Conservation (phyloP, 768 basidiomycete species). For the Neoboletus brunneissimus region DNA sequence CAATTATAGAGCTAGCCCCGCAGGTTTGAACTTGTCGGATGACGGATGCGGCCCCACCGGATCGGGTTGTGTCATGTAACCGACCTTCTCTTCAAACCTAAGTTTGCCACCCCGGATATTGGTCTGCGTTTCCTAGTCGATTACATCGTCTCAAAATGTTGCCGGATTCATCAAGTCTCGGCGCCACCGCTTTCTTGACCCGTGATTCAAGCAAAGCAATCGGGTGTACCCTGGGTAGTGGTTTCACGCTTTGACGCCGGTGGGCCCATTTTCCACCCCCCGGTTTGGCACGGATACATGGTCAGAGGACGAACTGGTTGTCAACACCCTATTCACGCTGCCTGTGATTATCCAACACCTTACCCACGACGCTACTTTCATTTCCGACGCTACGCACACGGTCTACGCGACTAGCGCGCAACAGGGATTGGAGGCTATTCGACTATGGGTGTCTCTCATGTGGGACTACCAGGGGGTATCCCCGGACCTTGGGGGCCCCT, state of each 20-base stretch:
- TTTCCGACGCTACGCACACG: slow-evolving; percentile 18
- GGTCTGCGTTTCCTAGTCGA: slow-evolving; percentile 1
- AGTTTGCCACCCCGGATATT: slow-evolving; percentile 4
- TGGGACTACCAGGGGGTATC: slow-evolving; percentile 16
- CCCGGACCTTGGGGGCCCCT: slow-evolving; percentile 7
- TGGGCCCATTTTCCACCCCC: background rate
- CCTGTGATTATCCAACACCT: background rate
- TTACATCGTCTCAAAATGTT: background rate
- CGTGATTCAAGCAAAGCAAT: background rate
- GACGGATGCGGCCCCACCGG: background rate
- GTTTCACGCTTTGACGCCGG: background rate
- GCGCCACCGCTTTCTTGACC: background rate
- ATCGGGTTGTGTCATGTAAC: background rate
- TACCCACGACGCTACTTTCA: slow-evolving; percentile 11
- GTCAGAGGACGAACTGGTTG: background rate
- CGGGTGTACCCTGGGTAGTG: background rate
- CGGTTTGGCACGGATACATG: background rate
- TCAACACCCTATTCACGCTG: background rate
- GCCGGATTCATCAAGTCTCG: background rate
- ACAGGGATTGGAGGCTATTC: background rate
- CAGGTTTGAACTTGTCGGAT: background rate
- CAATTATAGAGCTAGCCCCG: slow-evolving; percentile 4
- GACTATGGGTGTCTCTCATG: background rate
- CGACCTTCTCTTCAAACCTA: slow-evolving; percentile 7
- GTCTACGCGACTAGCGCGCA: slow-evolving; percentile 1